Conservation (phyloP, 805 yeast species). For the Kodamaea kaohsiungensis region DNA sequence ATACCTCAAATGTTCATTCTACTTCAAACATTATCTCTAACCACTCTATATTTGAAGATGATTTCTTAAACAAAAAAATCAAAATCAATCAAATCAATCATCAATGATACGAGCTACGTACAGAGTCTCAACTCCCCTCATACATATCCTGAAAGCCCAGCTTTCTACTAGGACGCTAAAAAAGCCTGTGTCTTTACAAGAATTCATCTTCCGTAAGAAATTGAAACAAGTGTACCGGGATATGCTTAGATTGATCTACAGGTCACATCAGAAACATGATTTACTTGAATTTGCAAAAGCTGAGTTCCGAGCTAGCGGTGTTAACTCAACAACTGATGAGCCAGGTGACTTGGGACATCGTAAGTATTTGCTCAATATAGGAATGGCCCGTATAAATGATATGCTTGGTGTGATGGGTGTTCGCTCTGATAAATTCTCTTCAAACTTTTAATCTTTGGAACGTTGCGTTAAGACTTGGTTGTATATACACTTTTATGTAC, state of each 20-base stretch:
- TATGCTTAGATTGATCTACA: constrained; percentile 33
- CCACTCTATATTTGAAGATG: no score
- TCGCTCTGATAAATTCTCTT: constrained; percentile 8
- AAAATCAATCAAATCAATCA: not conserved
- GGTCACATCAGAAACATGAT: constrained; percentile 38
- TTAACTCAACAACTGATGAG: constrained; percentile 21
- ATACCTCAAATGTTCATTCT: not conserved
- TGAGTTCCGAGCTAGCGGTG: constrained; percentile 28
- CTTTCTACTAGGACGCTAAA: not conserved
- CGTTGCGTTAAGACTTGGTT: not conserved
- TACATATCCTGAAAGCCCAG: not conserved
- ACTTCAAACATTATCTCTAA: not conserved
- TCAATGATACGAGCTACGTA: not conserved
- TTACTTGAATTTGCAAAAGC: constrained; percentile 31
- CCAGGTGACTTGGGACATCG: constrained; percentile 33
- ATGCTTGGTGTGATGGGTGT: constrained; percentile 24
- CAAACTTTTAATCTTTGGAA: not conserved
- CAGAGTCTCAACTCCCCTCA: not conserved
- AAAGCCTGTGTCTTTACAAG: constrained; percentile 28
- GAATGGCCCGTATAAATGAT: constrained; percentile 27
- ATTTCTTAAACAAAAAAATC: not conserved
- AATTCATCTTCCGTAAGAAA: constrained; percentile 39
- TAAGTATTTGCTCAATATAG: constrained; percentile 37
- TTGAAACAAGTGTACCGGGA: constrained; percentile 35
- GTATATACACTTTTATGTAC: no score